Conservation (phyloP, 306 rosid species). For the Gastrolobium bilobum region DNA sequence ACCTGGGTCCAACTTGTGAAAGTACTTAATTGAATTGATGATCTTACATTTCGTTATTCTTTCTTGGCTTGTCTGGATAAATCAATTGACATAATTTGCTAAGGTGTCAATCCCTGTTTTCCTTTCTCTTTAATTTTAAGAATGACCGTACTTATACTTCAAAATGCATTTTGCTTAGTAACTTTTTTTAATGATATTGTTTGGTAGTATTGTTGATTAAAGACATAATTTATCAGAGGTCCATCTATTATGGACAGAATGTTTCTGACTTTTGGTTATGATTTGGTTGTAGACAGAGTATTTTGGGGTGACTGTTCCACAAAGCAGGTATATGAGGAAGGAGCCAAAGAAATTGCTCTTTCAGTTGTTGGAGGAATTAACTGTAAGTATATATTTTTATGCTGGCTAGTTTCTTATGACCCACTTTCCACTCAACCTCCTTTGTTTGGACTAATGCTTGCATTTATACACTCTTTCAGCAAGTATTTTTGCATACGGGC, state of each 20-base stretch:
- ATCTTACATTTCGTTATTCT: no score
- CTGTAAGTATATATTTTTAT: conserved; percentile 64
- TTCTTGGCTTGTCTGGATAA: no score
- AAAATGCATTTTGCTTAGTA: not conserved
- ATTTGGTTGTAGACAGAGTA: conserved; percentile 76
- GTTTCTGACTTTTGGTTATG: conserved; percentile 41
- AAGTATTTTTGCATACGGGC: conserved; percentile 92
- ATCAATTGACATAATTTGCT: no score
- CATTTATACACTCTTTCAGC: conserved; percentile 66
- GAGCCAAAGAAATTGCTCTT: conserved; percentile 80
- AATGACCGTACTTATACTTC: not conserved
- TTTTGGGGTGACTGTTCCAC: conserved; percentile 85
- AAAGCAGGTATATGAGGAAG: conserved; percentile 85
- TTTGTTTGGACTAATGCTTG: conserved; percentile 27
- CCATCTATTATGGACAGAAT: not conserved
- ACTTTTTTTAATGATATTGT: not conserved
- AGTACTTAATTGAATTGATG: no score
- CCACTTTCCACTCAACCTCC: conserved; percentile 19
- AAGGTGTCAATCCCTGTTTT: no score
- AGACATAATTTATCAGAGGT: conserved; percentile 9
- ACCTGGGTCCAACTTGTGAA: no score
- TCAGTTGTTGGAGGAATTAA: conserved; percentile 88
- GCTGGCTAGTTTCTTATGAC: conserved; percentile 42
- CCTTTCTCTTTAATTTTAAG: not conserved
- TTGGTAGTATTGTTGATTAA: conserved; percentile 1